Conservation (phyloP, 352 stramenopile species). For the Pythium volutum region DNA sequence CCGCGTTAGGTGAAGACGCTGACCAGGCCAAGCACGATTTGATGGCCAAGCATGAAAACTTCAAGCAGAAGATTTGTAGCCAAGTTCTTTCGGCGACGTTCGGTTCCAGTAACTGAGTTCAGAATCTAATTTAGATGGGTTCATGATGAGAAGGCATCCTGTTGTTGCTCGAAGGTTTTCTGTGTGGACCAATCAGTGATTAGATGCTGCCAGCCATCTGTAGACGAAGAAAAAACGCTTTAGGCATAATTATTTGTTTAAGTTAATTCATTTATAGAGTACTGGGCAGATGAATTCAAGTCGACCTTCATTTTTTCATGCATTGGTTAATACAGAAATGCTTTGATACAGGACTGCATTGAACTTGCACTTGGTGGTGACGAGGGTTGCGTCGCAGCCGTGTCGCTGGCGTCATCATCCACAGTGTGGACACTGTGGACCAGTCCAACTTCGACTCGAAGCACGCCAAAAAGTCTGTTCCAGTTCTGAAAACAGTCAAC, state of each 20-base stretch:
- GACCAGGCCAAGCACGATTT: conserved; percentile 17
- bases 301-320: neutral
- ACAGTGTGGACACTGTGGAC: too few species aligned
- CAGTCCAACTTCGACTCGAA: too few species aligned
- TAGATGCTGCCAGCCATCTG: conserved; percentile 1
- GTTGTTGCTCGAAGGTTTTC: conserved; percentile 14
- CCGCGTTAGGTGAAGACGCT: conserved; percentile 12
- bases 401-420: conserved; percentile 19
- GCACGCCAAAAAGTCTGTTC: conserved; percentile 8
- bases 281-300: too few species aligned
- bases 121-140: conserved; percentile 15
- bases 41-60: conserved; percentile 21
- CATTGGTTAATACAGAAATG: neutral
- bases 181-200: conserved; percentile 14
- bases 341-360: conserved; percentile 3
- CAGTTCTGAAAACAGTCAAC: conserved; percentile 1
- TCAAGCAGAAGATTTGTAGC: conserved; percentile 21
- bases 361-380: conserved; percentile 26
- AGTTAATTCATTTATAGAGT: conserved; percentile 12
- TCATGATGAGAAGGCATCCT: conserved; percentile 13
- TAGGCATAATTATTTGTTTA: too few species aligned
- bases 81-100: conserved; percentile 14
- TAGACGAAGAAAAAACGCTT: conserved; percentile 15
- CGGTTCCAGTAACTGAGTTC: conserved; percentile 1
- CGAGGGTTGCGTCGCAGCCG: conserved; percentile 22